phyloP scores from a whole-genome alignment of 495 filamentous ascomycete species.

The Penicillium pulvis region DNA sequence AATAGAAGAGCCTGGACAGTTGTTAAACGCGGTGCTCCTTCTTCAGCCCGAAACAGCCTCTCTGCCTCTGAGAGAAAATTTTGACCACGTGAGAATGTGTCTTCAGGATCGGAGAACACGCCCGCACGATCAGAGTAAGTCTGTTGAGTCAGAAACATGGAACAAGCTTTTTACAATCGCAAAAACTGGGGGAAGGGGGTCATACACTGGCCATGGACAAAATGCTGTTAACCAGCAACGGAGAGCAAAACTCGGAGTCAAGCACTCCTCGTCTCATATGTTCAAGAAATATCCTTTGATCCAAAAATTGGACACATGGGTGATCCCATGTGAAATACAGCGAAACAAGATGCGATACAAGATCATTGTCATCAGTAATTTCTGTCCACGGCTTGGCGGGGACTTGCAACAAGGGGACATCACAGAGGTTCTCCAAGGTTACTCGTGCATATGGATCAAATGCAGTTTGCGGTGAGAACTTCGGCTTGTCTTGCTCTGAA shows the following conservation, averaged over 20 bases:
- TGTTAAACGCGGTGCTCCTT: constrained; percentile 31
- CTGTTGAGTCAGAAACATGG: constrained; percentile 21
- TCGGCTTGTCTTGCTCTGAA: constrained; percentile 19
- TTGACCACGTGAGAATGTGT: constrained; percentile 34
- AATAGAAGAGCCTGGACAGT: constrained; percentile 42
- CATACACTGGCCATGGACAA: constrained; percentile 44
- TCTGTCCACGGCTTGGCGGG: constrained; percentile 48
- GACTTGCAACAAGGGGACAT: constrained; percentile 38
- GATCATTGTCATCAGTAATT: constrained; percentile 44
- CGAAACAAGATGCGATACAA: constrained; percentile 51
- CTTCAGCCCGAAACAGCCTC: constrained; percentile 36
- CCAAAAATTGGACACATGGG: constrained; percentile 39
- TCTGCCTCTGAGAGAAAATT: constrained; percentile 40
- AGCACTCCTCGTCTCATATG: constrained; percentile 30
- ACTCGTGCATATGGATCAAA: constrained; percentile 32
- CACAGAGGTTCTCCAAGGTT: constrained; percentile 39
- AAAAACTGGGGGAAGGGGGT: background rate
- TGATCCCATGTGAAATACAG: constrained; percentile 52
- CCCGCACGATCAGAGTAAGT: constrained; percentile 53
- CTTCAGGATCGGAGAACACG: constrained; percentile 33
- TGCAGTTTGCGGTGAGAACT: constrained; percentile 8
- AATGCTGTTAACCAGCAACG: constrained; percentile 44
- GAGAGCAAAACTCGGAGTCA: constrained; percentile 37
- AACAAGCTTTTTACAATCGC: background rate
- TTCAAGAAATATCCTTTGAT: constrained; percentile 36